These are phyloP conservation scores for Yamadazyma philogaea DNA, from an alignment of 805 yeast species.

Conservation along the genomic window DNA sequence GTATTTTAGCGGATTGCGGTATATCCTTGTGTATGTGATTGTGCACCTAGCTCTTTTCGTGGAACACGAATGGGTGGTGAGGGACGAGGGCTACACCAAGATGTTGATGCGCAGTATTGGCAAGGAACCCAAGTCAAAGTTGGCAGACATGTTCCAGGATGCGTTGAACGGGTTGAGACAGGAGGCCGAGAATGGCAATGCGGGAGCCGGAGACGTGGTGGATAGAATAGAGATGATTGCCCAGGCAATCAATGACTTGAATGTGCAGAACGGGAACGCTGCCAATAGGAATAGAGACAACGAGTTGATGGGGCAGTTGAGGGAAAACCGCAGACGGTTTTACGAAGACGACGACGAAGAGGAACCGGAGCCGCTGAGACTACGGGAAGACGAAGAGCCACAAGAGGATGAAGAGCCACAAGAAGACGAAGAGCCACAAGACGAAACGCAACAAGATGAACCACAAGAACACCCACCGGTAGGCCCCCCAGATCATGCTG, in stretches of 20 bases:
- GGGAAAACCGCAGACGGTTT: conserved; percentile 12
- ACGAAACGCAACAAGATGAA: not conserved
- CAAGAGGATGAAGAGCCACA: not conserved
- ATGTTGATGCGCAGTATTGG: conserved; percentile 61
- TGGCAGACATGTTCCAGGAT: conserved; percentile 36
- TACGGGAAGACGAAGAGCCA: not conserved
- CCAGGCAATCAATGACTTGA: conserved; percentile 26
- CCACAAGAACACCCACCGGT: not conserved
- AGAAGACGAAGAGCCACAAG: not conserved
- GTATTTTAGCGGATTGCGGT: conserved; percentile 36
- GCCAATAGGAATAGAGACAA: conserved; percentile 15
- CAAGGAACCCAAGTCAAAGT: conserved; percentile 43
- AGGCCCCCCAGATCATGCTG: not conserved
- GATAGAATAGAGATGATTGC: conserved; percentile 25
- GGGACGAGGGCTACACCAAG: conserved; percentile 66
- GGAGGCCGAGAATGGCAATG: conserved; percentile 20
- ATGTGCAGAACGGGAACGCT: conserved; percentile 3
- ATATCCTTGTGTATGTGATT: conserved; percentile 38
- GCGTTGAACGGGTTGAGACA: conserved; percentile 24
- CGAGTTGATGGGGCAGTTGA: conserved; percentile 13
- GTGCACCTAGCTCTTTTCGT: conserved; percentile 48
- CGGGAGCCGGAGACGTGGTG: conserved; percentile 22
- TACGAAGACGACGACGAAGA: conserved; percentile 11
- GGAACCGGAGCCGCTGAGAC: not conserved
- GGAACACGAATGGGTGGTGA: conserved; percentile 67